Evolutionary conservation across 805 yeast species (phyloP), one percentile per base, ranked within the genome.

Genomic region (Wickerhamomyces ciferrii): DNA sequence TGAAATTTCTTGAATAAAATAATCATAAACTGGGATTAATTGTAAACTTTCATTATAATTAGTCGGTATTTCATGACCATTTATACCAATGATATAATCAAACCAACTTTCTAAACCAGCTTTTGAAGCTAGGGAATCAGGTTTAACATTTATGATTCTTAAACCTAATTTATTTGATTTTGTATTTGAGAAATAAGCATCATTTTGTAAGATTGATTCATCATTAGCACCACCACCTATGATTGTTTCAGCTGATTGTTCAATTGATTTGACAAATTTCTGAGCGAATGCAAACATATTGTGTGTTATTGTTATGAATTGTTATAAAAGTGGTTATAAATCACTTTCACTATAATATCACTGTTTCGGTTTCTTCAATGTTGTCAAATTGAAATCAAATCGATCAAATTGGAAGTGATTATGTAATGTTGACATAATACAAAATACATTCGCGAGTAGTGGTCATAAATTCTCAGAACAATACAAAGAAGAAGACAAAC

Each of bases 61-160:
- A 25, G 70, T 53, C 17, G 72, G 70, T 20, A 81, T 56, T 18
- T 84, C 86, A 52, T 78, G 83, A 40, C 87, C 88, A 55, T 92
- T 87, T 47, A 90, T 70, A 1, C 86, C 84, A n/a, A 89, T 74
- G 32, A 92, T 79, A 61, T 75, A 92, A 62, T 92, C 99, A 59
- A 92, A 94, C 79, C 88, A 85, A 10, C 94, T 74, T 64, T 90
- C 95, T 25, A 94, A 62, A 3, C 85, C 87, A 21, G 72, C 68
- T 25, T 66, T 70, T 8, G 66, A 63, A 15, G 77, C 84, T 14
- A 68, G 65, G 0, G 85, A 77, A 44, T 64, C 67, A 29, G 65
- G 61, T 34, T 66, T 69, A 2, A 79, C 78, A 24, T 71, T 67
- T 2, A 85, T 56, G 2, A 86, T 77, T 35, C 91, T 71, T 43